Percentiles rank a stretch among this genome's conserved stretches.
These are phyloP conservation scores for Cyberlindnera euphorbiiphila DNA, from an alignment of 805 yeast genomes.

Conservation along the genomic window DNA sequence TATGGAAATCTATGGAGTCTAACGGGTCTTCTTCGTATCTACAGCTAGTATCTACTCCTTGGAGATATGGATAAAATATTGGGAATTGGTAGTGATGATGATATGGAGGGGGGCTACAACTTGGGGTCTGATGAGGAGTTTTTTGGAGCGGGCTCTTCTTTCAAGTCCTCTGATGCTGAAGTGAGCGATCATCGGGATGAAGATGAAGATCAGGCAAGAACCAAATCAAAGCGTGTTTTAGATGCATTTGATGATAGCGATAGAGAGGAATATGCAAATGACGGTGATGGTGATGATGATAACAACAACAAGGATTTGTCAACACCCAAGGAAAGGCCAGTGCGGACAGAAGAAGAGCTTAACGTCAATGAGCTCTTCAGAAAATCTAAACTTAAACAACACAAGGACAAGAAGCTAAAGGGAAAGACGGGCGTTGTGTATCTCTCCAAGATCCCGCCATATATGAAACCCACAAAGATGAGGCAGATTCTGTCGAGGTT, in stretches of 20 bases:
- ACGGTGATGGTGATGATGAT: background rate
- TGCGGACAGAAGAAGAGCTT: constrained; percentile 21
- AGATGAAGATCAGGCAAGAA: constrained; percentile 15
- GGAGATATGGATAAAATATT: constrained; percentile 25
- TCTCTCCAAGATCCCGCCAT: constrained; percentile 87
- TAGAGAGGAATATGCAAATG: constrained; percentile 18
- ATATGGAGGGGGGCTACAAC: constrained; percentile 9
- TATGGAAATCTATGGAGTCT: no score
- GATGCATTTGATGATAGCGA: constrained; percentile 29
- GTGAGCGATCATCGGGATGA: constrained; percentile 6
- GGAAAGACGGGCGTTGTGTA: constrained; percentile 89
- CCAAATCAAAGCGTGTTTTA: constrained; percentile 14
- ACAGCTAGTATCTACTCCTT: no score
- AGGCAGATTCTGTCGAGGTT: constrained; percentile 76
- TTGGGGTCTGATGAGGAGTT: constrained; percentile 28
- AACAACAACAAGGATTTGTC: constrained; percentile 14
- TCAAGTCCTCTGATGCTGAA: constrained; percentile 16
- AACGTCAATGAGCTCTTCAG: constrained; percentile 44
- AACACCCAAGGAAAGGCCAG: background rate
- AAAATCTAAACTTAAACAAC: constrained; percentile 50
- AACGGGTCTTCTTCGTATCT: no score
- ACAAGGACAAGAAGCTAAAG: constrained; percentile 53
- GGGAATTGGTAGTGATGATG: constrained; percentile 14
- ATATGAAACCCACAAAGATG: constrained; percentile 92
- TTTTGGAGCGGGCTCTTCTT: constrained; percentile 9